Evolutionary conservation across 2,329 filamentous ascomycete genomes (phyloP), one percentile per base, ranked within the genome.

Genomic region (Pestalotiopsis sp.): DNA sequence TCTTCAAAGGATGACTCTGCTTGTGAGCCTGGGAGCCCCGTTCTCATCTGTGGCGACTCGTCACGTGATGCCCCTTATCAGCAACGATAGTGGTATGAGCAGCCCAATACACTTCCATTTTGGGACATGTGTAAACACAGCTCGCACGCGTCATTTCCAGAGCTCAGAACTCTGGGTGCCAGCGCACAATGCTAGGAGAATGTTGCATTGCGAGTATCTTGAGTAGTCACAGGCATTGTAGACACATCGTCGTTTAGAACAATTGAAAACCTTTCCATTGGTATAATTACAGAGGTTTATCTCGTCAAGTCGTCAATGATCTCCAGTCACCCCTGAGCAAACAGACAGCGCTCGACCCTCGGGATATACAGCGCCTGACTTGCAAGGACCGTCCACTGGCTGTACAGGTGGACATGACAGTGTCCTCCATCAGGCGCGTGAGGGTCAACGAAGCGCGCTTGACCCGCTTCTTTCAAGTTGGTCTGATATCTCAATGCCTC

Each of bases 241-340:
- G 7, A 31, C 3, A 58, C 5, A 27, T 36, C 3, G 14, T 39
- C 14, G 49, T 57, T 64, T 56, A 56, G 70, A 73, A 64, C 68
- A 61, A 67, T 68, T 68, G 61, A 68, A 71, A 62, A 68, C 67
- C 67, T 67, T 66, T 36, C 56, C 52, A 61, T 59, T 76, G 75
- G 75, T 79, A 80, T 79, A 78, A 79, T 79, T 80, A 80, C 77
- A 79, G 74, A 72, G 77, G 73, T 75, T 52, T 73, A 68, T 66
- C 75, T 77, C 77, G 74, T 75, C 73, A 75, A 73, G 72, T 78
- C 76, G 72, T 78, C 75, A 78, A 66, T 71, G 73, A 69, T 72
- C 67, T 70, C 72, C 59, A 45, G 52, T 31, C 66, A 66, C 63
- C 38, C 49, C 52, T 60, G 58, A 20, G 56, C 52, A 62, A 69